Percentiles rank a stretch among this genome's conserved stretches.
These are phyloP conservation scores for Chalciporus pseudorubinellus DNA, from an alignment of 768 basidiomycete genomes.

Conservation along the genomic window DNA sequence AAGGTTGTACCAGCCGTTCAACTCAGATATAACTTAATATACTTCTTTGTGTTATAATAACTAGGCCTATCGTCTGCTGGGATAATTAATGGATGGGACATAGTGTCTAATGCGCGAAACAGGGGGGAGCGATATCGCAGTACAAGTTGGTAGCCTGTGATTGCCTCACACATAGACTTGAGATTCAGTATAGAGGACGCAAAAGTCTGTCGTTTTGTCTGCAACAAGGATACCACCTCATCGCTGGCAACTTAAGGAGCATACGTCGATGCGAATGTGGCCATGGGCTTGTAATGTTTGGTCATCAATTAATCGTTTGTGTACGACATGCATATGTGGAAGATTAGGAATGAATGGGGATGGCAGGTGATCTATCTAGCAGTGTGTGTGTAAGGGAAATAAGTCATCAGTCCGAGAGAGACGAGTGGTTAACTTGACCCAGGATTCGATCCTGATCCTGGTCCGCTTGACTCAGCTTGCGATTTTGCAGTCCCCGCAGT, in stretches of 20 bases:
- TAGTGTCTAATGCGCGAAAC: too few relatives aligned
- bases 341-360: conserved; percentile 28
- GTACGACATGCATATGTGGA: conserved; percentile 13
- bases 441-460: conserved; percentile 14
- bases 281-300: not conserved
- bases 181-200: too few relatives aligned
- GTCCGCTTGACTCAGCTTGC: conserved; percentile 15
- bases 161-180: too few relatives aligned
- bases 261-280: not conserved
- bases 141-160: too few relatives aligned
- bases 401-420: conserved; percentile 5
- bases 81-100: too few relatives aligned
- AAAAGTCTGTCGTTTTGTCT: too few relatives aligned
- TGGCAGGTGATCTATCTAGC: conserved; percentile 22
- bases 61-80: too few relatives aligned
- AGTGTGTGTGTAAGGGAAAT: conserved; percentile 13
- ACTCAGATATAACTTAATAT: not conserved
- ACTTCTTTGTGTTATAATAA: too few relatives aligned
- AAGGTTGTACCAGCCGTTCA: not conserved
- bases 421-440: conserved; percentile 19
- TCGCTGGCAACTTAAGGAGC: not conserved
- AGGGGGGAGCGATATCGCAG: too few relatives aligned
- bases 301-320: conserved; percentile 15
- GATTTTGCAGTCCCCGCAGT: conserved; percentile 16
- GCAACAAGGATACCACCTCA: not conserved